Evolutionary conservation across 495 filamentous ascomycete species (phyloP).

Genomic region (Penicillium canescens): DNA sequence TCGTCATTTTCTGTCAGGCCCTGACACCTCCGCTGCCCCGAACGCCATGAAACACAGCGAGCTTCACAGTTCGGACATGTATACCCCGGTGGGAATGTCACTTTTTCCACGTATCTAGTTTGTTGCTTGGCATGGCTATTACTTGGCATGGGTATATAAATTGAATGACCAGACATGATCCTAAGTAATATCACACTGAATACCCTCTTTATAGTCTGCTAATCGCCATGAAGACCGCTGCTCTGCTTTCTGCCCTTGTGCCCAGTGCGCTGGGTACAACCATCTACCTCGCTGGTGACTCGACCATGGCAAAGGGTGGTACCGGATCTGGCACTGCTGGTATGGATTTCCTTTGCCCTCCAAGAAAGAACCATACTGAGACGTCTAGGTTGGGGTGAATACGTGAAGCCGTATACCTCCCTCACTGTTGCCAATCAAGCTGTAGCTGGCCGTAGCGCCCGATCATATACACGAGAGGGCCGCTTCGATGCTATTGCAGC

Average conservation of each 20-base stretch:
- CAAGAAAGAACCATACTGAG: slow-evolving; percentile 5
- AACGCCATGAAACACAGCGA: slow-evolving; percentile 5
- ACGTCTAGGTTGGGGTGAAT: slow-evolving; percentile 58
- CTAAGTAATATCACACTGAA: background rate
- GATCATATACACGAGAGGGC: slow-evolving; percentile 60
- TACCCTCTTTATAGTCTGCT: slow-evolving; percentile 6
- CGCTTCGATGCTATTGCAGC: slow-evolving; percentile 56
- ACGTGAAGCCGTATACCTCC: slow-evolving; percentile 48
- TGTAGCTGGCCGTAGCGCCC: slow-evolving; percentile 58
- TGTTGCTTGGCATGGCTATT: background rate
- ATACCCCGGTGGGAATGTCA: background rate
- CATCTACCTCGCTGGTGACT: slow-evolving; percentile 58
- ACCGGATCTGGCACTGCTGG: slow-evolving; percentile 34
- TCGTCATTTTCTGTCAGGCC: slow-evolving; percentile 3
- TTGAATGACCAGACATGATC: no score
- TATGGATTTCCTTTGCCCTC: background rate
- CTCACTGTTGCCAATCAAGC: slow-evolving; percentile 57
- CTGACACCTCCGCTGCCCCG: slow-evolving; percentile 11
- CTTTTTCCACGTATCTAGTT: slow-evolving; percentile 22
- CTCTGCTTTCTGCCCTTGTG: slow-evolving; percentile 20
- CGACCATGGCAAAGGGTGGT: slow-evolving; percentile 53
- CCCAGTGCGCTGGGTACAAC: slow-evolving; percentile 32
- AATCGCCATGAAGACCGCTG: slow-evolving; percentile 27
- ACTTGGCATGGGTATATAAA: background rate
- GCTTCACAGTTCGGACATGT: background rate